Conservation (phyloP, 2,329 filamentous ascomycete species). For the Alternaria ventricosa region DNA sequence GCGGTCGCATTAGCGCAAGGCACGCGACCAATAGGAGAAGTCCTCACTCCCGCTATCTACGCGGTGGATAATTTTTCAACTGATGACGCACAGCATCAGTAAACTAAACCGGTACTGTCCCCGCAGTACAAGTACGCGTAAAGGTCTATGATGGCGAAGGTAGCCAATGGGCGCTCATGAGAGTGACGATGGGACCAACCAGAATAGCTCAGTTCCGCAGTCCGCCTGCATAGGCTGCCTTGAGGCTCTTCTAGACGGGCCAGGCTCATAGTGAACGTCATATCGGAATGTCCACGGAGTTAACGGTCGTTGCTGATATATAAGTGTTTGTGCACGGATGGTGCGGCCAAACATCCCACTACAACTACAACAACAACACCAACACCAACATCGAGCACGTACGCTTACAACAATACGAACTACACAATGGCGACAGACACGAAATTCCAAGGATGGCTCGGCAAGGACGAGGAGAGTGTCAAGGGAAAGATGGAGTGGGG, state of each 20-base stretch:
- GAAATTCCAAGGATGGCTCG: constrained; percentile 63
- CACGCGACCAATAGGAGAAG: constrained; percentile 10
- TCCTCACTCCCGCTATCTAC: background rate
- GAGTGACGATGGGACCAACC: background rate
- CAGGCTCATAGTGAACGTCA: constrained; percentile 7
- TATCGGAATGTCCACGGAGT: constrained; percentile 3
- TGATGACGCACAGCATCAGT: constrained; percentile 8
- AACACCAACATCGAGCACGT: background rate
- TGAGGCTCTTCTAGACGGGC: background rate
- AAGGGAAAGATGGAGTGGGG: constrained; percentile 64
- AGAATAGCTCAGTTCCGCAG: background rate
- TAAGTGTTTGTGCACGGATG: background rate
- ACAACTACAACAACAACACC: background rate
- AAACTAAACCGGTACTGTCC: background rate
- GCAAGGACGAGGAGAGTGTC: constrained; percentile 55
- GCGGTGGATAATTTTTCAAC: background rate
- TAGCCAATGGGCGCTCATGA: background rate
- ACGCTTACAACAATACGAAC: background rate
- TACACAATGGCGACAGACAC: constrained; percentile 25
- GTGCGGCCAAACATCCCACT: background rate
- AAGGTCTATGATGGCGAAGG: constrained; percentile 3
- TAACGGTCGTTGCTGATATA: constrained; percentile 1
- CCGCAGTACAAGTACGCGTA: background rate
- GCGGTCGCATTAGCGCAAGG: constrained; percentile 1
- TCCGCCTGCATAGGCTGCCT: background rate